Evolutionary conservation across 495 filamentous ascomycete genomes (phyloP).

Genomic region (Collariella sp.): DNA sequence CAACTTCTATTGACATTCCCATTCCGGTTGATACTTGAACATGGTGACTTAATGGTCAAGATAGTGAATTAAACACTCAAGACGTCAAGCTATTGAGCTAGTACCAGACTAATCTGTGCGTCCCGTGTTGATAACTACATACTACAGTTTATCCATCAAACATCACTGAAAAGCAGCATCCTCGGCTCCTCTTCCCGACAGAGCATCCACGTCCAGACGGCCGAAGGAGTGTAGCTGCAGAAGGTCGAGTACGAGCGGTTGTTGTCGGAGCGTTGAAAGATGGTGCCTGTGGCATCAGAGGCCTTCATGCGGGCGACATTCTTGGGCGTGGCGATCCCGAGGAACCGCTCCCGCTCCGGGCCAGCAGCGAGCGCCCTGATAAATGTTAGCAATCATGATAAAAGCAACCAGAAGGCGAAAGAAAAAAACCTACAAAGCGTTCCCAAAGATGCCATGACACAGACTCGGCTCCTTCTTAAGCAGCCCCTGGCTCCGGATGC

Average conservation of each 20-base stretch:
- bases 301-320: slow-evolving; percentile 41
- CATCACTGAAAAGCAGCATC: slow-evolving; percentile 25
- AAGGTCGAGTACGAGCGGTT: slow-evolving; percentile 20
- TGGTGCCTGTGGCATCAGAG: slow-evolving; percentile 23
- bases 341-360: slow-evolving; percentile 38
- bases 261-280: slow-evolving; percentile 27
- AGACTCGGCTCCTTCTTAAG: slow-evolving; percentile 55
- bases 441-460: slow-evolving; percentile 58
- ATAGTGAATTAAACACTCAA: too few species aligned
- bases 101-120: too few species aligned
- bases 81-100: too few species aligned
- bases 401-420: neutral
- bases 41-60: too few species aligned
- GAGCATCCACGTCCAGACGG: slow-evolving; percentile 26
- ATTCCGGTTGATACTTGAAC: too few species aligned
- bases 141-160: slow-evolving; percentile 8
- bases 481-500: slow-evolving; percentile 45
- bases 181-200: slow-evolving; percentile 12
- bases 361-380: slow-evolving; percentile 24
- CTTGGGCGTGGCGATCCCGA: slow-evolving; percentile 42
- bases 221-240: slow-evolving; percentile 24
- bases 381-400: slow-evolving; percentile 1
- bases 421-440: slow-evolving; percentile 47
- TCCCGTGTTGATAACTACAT: too few species aligned
- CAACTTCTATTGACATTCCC: too few species aligned